Evolutionary conservation across 148 eudicot species (phyloP), one percentile per base, ranked within the genome.

Genomic region (Fagopyrum esculentum): DNA sequence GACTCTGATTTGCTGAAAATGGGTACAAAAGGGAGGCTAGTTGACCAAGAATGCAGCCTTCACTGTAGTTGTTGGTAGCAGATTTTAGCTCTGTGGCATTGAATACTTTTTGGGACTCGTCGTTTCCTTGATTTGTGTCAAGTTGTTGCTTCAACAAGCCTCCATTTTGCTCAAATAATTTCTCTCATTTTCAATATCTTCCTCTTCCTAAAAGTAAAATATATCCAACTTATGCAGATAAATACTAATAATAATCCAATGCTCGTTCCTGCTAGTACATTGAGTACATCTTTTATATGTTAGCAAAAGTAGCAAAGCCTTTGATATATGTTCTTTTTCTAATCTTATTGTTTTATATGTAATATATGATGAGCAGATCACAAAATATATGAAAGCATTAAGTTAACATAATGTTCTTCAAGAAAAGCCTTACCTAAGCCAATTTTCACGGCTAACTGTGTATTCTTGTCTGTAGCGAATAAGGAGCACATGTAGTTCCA

Each of bases 121-220:
- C 35, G 35, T 30, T 30, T 30, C 11, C 45, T 63, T 30, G 35
- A 30, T 63, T 40, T 15, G 9, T 15, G 2, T 22, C 13, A 7
- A 26, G 83, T 77, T 29, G 35, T 59, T 63, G 75, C 51, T 64
- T 30, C 75, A 63, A 7, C 13, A 63, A 8, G 9, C 69, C 69
- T 1, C 69, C 69, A 22, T 63, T 63, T 63, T 63, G 13, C 9
- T 35, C 40, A 40, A 63, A 63, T 73, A 73, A 73, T 59, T 77
- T 69, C 49, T 77, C 75, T 45, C 46, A 47, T 50, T 69, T 77
- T 77, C 16, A 74, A 48, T 0, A 73, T 68, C 71, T 77, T 74
- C 35, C 45, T 56, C 4, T 40, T 57, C 15, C 19, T 70, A 6
- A 6, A 15, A 50, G n/a, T 47, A 56, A 74, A 40, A 59, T 69